Evolutionary conservation across 805 yeast species (phyloP).

Genomic region (Zygotorulaspora sp.): DNA sequence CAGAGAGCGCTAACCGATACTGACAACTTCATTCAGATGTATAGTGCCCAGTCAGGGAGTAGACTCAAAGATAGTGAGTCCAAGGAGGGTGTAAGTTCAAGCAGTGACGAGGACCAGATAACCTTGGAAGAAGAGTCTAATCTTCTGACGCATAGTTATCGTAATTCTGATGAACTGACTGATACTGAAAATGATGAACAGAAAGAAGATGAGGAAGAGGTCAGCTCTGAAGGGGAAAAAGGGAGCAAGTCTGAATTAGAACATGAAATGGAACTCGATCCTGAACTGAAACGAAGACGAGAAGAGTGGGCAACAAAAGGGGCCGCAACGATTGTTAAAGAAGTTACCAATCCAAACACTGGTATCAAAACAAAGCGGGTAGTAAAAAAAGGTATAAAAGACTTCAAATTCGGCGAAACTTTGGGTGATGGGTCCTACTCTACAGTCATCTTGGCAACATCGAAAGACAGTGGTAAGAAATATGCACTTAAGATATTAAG

Average conservation of each 20-base stretch:
- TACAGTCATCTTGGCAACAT: constrained; percentile 83
- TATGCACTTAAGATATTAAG: constrained; percentile 76
- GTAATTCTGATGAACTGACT: neutral
- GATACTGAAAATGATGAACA: neutral
- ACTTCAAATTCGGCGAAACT: constrained; percentile 81
- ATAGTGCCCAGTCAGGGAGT: constrained; percentile 6
- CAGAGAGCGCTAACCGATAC: constrained; percentile 34
- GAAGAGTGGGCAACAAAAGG: constrained; percentile 56
- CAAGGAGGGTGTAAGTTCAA: neutral
- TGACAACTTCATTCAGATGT: constrained; percentile 29
- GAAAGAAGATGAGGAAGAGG: constrained; percentile 2
- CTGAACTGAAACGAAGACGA: constrained; percentile 22
- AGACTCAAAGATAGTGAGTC: neutral
- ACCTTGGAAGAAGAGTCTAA: neutral
- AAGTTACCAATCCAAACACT: constrained; percentile 39
- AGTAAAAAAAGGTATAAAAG: constrained; percentile 60
- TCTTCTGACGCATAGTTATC: neutral
- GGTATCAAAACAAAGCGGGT: constrained; percentile 51
- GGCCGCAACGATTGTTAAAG: constrained; percentile 52
- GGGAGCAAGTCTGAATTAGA: constrained; percentile 2
- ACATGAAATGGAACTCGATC: constrained; percentile 22
- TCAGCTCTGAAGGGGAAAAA: neutral
- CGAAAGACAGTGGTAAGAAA: constrained; percentile 64
- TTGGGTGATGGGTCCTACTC: constrained; percentile 97
- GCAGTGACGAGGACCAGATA: constrained; percentile 1